phyloP scores from a whole-genome alignment of 1,284 basidiomycete species.

The Xerocomus minutiporus region DNA sequence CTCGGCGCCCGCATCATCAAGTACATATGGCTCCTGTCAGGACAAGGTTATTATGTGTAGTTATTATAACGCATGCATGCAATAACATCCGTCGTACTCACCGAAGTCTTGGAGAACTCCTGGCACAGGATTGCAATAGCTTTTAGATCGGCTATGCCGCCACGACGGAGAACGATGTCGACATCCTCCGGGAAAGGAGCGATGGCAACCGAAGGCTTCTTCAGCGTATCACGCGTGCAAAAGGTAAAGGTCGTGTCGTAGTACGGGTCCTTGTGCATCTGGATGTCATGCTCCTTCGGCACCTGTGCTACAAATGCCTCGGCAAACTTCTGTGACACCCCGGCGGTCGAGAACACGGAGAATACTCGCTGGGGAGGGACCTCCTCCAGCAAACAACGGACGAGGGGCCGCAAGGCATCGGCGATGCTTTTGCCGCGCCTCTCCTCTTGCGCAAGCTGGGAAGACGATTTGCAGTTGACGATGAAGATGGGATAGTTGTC shows the following conservation, averaged over 20 bases:
- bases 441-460: slow-evolving; percentile 27
- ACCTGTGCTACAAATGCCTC: slow-evolving; percentile 40
- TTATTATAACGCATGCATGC: background rate
- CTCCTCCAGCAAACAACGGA: slow-evolving; percentile 26
- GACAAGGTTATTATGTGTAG: background rate
- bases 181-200: slow-evolving; percentile 18
- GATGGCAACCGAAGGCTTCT: slow-evolving; percentile 18
- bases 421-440: slow-evolving; percentile 27
- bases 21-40: slow-evolving; percentile 49
- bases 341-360: slow-evolving; percentile 59
- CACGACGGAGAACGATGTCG: slow-evolving; percentile 41
- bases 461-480: slow-evolving; percentile 36
- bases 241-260: slow-evolving; percentile 60
- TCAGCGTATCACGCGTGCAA: slow-evolving; percentile 46
- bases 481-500: slow-evolving; percentile 62
- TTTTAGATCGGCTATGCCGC: slow-evolving; percentile 38
- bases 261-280: slow-evolving; percentile 42
- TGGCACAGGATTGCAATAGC: slow-evolving; percentile 46
- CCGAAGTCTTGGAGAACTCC: slow-evolving; percentile 56
- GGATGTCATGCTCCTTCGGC: slow-evolving; percentile 32
- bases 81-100: slow-evolving; percentile 32
- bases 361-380: slow-evolving; percentile 49
- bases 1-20: slow-evolving; percentile 41
- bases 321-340: slow-evolving; percentile 46
- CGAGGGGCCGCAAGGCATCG: slow-evolving; percentile 35